Conservation (phyloP, 2,329 filamentous ascomycete species). For the Stemphylium lycopersici region DNA sequence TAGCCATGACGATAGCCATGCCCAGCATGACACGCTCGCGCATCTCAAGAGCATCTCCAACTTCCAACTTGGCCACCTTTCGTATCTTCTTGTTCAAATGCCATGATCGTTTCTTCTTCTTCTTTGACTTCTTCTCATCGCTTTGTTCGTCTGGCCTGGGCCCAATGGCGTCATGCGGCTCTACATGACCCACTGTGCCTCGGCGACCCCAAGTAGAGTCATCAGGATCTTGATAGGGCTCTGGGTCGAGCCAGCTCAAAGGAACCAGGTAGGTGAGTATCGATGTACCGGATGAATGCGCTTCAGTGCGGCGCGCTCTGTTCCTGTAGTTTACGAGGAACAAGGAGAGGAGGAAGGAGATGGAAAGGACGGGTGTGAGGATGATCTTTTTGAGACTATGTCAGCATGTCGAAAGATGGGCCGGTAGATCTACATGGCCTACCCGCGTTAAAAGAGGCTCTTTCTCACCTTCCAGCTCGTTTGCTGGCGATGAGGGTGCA, state of each 20-base stretch:
- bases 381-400: slow-evolving; percentile 47
- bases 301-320: slow-evolving; percentile 56
- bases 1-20: slow-evolving; percentile 49
- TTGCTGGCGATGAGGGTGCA: slow-evolving; percentile 28
- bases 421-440: slow-evolving; percentile 3
- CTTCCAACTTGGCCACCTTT: slow-evolving; percentile 67
- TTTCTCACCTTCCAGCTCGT: slow-evolving; percentile 20
- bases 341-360: slow-evolving; percentile 70
- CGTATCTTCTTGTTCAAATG: slow-evolving; percentile 52
- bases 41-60: slow-evolving; percentile 68
- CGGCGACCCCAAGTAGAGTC: slow-evolving; percentile 34
- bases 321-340: slow-evolving; percentile 66
- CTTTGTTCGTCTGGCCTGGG: slow-evolving; percentile 13
- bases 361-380: slow-evolving; percentile 68
- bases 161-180: slow-evolving; percentile 27
- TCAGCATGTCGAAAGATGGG: background rate
- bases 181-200: slow-evolving; percentile 24
- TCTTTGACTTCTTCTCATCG: background rate
- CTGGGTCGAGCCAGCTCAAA: slow-evolving; percentile 43
- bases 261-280: slow-evolving; percentile 32
- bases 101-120: slow-evolving; percentile 39
- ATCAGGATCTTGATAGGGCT: slow-evolving; percentile 52
- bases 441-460: slow-evolving; percentile 37
- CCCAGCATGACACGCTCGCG: slow-evolving; percentile 60
- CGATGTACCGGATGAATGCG: slow-evolving; percentile 30